Evolutionary conservation across 2,329 filamentous ascomycete genomes (phyloP).

Genomic region (Claviceps sorghi): DNA sequence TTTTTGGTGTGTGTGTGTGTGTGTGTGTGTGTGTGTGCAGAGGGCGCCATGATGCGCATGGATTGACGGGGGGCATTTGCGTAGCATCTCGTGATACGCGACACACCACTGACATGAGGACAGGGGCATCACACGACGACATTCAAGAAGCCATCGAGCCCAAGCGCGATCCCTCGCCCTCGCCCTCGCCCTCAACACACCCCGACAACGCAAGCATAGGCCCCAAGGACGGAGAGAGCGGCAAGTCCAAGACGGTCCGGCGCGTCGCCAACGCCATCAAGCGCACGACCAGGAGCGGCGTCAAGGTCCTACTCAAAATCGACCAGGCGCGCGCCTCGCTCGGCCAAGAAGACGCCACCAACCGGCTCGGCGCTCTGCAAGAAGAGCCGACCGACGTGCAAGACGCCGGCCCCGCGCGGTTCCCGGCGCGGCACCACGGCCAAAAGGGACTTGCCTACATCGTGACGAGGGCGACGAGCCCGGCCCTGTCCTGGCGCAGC

Average conservation of each 20-base stretch:
- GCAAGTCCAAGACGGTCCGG: conserved; percentile 22
- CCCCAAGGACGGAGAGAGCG: background rate
- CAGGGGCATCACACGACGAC: background rate
- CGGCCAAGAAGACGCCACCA: conserved; percentile 43
- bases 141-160: background rate
- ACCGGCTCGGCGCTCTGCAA: conserved; percentile 26
- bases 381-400: background rate
- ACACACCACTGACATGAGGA: background rate
- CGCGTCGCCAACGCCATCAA: conserved; percentile 51
- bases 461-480: conserved; percentile 49
- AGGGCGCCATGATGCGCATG: no score
- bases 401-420: conserved; percentile 58
- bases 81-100: no score
- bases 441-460: conserved; percentile 61
- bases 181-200: background rate
- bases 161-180: no score
- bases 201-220: background rate
- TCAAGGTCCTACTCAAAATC: conserved; percentile 57
- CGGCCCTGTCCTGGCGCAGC: conserved; percentile 47
- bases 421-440: conserved; percentile 56
- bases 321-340: conserved; percentile 56
- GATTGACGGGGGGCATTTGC: no score
- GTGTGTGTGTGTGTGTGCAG: no score
- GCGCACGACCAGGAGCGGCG: conserved; percentile 51
- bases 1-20: no score